Conservation (phyloP, 2,329 filamentous ascomycete species). For the Fusarium sp. region DNA sequence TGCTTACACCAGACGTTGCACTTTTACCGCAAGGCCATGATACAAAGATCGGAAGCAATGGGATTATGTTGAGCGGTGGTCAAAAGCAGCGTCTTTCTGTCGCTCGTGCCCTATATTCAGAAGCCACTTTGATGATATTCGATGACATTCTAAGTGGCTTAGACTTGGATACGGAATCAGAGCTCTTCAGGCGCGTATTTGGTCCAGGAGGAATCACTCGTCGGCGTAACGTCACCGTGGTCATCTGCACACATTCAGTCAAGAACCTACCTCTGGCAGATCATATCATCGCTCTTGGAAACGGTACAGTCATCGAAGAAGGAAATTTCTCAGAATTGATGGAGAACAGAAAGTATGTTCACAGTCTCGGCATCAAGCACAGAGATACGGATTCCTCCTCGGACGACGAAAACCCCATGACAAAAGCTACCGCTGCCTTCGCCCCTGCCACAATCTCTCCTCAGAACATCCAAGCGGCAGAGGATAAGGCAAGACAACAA, state of each 20-base stretch:
- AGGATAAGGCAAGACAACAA: constrained; percentile 46
- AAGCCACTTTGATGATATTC: constrained; percentile 56
- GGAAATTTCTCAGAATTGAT: constrained; percentile 47
- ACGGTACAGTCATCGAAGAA: constrained; percentile 59
- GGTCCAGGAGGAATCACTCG: constrained; percentile 56
- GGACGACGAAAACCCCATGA: neutral
- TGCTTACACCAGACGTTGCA: constrained; percentile 50
- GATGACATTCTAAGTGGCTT: constrained; percentile 61
- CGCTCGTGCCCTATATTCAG: constrained; percentile 60
- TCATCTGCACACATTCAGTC: constrained; percentile 56
- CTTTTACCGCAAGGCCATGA: constrained; percentile 52
- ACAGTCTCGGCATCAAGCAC: constrained; percentile 52
- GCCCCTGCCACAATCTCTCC: neutral
- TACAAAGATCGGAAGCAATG: constrained; percentile 56
- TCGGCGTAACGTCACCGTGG: constrained; percentile 53
- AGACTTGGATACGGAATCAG: constrained; percentile 58
- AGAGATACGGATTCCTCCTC: constrained; percentile 6
- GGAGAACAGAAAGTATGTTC: constrained; percentile 54
- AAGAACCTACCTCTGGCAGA: constrained; percentile 54
- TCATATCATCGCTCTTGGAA: constrained; percentile 60
- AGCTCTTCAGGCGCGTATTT: constrained; percentile 59
- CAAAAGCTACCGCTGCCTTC: neutral
- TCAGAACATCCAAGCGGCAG: constrained; percentile 3
- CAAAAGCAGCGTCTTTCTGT: constrained; percentile 55
- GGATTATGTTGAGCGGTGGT: constrained; percentile 58